Conservation (phyloP, 2,329 filamentous ascomycete species). For the Beauveria brongniartii region DNA sequence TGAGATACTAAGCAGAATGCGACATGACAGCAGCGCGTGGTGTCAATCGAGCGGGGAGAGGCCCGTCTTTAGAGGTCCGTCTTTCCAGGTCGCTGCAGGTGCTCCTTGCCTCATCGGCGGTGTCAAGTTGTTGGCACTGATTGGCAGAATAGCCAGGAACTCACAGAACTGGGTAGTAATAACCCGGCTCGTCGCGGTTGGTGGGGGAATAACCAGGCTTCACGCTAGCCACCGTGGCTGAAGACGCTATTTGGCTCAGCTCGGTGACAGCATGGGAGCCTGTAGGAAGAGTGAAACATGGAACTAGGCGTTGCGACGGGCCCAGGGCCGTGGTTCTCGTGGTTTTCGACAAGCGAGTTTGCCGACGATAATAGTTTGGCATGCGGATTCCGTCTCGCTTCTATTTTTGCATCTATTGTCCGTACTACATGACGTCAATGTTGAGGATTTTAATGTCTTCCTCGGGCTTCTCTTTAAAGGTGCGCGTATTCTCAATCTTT, state of each 20-base stretch:
- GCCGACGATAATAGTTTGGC: conserved; percentile 2
- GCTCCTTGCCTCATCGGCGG: background rate
- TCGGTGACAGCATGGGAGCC: conserved; percentile 8
- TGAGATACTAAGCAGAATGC: background rate
- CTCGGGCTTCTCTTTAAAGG: conserved; percentile 85
- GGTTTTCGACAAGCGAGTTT: conserved; percentile 5
- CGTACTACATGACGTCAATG: conserved; percentile 52
- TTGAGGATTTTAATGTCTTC: conserved; percentile 97
- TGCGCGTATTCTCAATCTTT: conserved; percentile 85
- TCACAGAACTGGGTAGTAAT: too few species aligned
- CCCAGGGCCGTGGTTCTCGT: background rate
- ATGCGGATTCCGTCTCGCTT: background rate
- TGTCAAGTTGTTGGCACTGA: background rate
- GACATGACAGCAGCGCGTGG: background rate
- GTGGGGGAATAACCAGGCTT: conserved; percentile 7
- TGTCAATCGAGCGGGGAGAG: conserved; percentile 3
- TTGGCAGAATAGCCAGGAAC: background rate
- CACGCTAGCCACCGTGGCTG: conserved; percentile 9
- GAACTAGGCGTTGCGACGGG: conserved; percentile 2
- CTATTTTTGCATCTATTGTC: conserved; percentile 2
- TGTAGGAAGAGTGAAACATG: conserved; percentile 7
- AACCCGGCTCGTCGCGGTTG: conserved; percentile 2
- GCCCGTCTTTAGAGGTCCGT: background rate
- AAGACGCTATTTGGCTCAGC: conserved; percentile 10
- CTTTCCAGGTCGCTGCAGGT: background rate